phyloP scores from a whole-genome alignment of 306 rosid genomes.

The Casuarina cunninghamiana region DNA sequence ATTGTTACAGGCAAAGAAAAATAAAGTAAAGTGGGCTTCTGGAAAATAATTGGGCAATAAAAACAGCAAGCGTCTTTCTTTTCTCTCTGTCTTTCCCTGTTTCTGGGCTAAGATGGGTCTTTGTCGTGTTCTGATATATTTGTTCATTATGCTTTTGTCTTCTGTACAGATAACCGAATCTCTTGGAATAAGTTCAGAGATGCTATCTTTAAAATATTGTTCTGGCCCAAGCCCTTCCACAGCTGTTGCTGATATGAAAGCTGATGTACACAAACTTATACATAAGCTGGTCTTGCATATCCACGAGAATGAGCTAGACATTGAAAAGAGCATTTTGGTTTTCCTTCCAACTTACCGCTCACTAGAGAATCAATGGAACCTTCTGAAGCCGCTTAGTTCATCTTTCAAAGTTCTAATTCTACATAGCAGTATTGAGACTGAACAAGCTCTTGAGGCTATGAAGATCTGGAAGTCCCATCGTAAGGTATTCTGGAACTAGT shows the following conservation, averaged over 20 bases:
- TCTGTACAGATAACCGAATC: constrained; percentile 49
- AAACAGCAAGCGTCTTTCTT: no score
- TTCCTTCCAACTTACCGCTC: constrained; percentile 89
- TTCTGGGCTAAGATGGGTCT: not conserved
- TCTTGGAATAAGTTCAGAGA: constrained; percentile 51
- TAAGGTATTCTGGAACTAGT: constrained; percentile 48
- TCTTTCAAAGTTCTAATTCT: constrained; percentile 74
- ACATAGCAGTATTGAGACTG: constrained; percentile 87
- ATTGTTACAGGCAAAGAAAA: not conserved
- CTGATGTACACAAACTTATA: constrained; percentile 61
- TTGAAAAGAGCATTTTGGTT: constrained; percentile 83
- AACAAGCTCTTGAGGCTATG: constrained; percentile 81
- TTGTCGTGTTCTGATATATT: not conserved
- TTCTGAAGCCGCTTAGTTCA: constrained; percentile 63
- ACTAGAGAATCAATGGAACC: constrained; percentile 78
- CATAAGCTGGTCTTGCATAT: constrained; percentile 72
- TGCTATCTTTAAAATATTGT: constrained; percentile 35
- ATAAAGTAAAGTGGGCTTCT: not conserved
- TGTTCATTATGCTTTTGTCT: constrained; percentile 23
- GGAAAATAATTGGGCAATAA: not conserved
- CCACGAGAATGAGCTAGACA: constrained; percentile 70
- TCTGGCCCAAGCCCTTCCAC: constrained; percentile 40
- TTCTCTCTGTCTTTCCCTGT: no score
- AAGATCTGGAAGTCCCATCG: constrained; percentile 80
- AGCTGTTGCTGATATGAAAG: constrained; percentile 39